Conservation (phyloP, 2,329 filamentous ascomycete genomes). For the Beauveria bassiana region DNA sequence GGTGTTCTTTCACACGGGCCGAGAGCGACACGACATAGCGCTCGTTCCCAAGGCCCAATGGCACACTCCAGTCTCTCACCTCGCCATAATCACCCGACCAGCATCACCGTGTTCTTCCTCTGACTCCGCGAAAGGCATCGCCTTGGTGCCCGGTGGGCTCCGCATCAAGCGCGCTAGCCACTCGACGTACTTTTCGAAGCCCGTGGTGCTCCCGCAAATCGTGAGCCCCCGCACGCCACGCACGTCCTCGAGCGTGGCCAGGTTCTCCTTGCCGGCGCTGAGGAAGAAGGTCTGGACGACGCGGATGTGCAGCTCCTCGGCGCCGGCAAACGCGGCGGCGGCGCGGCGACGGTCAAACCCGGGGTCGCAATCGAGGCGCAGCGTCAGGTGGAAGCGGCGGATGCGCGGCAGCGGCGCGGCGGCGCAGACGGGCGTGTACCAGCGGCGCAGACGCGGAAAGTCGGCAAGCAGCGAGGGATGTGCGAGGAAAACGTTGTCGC, state of each 20-base stretch:
- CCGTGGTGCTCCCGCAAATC: conserved; percentile 30
- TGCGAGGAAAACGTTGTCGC: conserved; percentile 35
- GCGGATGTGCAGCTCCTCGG: conserved; percentile 33
- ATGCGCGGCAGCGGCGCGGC: conserved; percentile 25
- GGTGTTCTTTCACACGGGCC: no score
- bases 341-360: conserved; percentile 24
- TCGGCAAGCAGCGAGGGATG: conserved; percentile 32
- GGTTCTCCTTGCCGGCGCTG: conserved; percentile 29
- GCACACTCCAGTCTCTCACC: background rate
- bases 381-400: conserved; percentile 30
- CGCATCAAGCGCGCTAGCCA: conserved; percentile 34
- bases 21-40: no score
- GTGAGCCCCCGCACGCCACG: conserved; percentile 29
- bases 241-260: conserved; percentile 35
- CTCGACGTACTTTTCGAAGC: conserved; percentile 33
- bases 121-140: conserved; percentile 17
- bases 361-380: conserved; percentile 34
- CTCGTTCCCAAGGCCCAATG: background rate
- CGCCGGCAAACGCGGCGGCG: conserved; percentile 27
- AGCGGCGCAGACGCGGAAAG: conserved; percentile 31
- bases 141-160: conserved; percentile 17
- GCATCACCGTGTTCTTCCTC: background rate
- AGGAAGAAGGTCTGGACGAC: conserved; percentile 31
- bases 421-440: conserved; percentile 25
- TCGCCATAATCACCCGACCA: background rate